These are phyloP conservation scores for Carex kokanica DNA, from an alignment of 176 grass and related monocot genomes.

Conservation along the genomic window DNA sequence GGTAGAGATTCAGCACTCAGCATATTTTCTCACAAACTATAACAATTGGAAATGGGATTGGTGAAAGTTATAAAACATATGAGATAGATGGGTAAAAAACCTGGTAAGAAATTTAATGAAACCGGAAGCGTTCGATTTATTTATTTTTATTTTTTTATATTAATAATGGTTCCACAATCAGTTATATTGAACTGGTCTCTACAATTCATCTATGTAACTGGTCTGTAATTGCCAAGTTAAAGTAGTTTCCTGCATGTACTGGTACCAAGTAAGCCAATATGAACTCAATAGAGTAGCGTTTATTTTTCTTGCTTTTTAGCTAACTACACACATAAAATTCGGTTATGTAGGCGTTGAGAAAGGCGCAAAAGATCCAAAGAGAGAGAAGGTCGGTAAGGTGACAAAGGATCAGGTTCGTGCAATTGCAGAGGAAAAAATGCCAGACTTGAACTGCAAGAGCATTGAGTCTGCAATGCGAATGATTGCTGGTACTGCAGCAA, in stretches of 20 bases:
- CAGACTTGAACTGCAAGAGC: slow-evolving; percentile 82
- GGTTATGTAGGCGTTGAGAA: slow-evolving; percentile 61
- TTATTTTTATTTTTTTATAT: background rate
- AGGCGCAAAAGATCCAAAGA: slow-evolving; percentile 65
- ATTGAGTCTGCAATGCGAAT: slow-evolving; percentile 91
- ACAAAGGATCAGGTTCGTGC: slow-evolving; percentile 64
- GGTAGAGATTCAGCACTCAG: background rate
- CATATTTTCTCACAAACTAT: background rate
- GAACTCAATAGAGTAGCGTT: background rate
- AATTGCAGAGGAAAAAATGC: slow-evolving; percentile 84
- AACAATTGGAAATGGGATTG: background rate
- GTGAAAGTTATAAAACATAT: background rate
- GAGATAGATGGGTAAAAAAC: background rate
- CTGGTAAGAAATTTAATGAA: background rate
- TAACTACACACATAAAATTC: slow-evolving; percentile 19
- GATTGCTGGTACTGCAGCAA: slow-evolving; percentile 82
- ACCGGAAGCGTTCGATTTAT: background rate
- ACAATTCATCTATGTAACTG: background rate
- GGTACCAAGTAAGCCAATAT: background rate
- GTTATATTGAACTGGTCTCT: background rate
- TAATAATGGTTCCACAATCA: background rate
- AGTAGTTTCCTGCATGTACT: background rate
- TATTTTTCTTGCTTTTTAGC: background rate
- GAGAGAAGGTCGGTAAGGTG: slow-evolving; percentile 76
- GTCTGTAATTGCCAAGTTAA: background rate